Evolutionary conservation across 345 rosid genomes (phyloP), one percentile per base, ranked within the genome.

Genomic region (Populus euphratica): DNA sequence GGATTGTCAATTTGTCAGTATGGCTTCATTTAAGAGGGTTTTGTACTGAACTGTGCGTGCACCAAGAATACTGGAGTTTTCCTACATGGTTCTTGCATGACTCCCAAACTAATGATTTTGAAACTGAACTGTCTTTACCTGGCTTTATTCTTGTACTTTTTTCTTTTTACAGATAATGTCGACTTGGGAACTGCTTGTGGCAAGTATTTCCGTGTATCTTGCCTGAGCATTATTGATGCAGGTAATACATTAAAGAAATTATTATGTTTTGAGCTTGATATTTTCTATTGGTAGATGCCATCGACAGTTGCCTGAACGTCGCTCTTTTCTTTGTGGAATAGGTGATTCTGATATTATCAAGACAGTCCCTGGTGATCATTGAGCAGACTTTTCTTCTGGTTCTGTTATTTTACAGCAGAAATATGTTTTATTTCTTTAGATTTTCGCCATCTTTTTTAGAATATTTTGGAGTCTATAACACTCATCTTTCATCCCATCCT

Each of bases 311-410:
- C 29, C 8, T 62, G 17, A 25, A 6, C 7, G 12, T 27, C 5
- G 0, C 66, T 64, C 10, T 81, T 2, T 16, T 23, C 8, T 43
- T 12, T 20, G 25, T 33, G 31, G 1, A 56, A 75, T 77, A 82
- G 97, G 97, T 80, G 94, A 92, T 81, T 92, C 97, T 6, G 94
- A 90, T 74, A 90, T 92, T 83, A 92, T 90, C 86, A 92, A 92
- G 88, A 61, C 89, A 13, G 81, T 90, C 21, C 91, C 97, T 0
- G 86, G 87, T 68, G 92, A 89, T 14, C 85, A 90, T 74, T 89
- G 81, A 90, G 78, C 25, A 14, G 64, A 50, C 29, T 18, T n/a
- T 11, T 20, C 43, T 39, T 43, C 5, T 9, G 27, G 21, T 33
- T 43, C 21, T 56, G 69, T 47, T 41, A n/a, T 31, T 61, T 23